A percentile compares a stretch with the other conserved stretches of the same genome.
Evolutionary conservation across 805 yeast genomes (phyloP).

Genomic region (Blastobotrys chiropterorum): DNA sequence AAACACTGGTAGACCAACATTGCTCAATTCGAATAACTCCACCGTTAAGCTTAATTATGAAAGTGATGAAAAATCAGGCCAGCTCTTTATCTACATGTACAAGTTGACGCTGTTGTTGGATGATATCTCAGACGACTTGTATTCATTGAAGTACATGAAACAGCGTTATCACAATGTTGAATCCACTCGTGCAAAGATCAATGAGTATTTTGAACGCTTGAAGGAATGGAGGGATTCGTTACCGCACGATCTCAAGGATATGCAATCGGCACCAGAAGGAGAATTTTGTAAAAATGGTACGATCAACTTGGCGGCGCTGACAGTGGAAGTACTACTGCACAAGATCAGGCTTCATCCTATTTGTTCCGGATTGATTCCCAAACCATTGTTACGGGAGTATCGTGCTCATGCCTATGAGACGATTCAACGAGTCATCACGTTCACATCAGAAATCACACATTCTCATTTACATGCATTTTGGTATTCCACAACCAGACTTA

Average conservation of each 20-base stretch:
- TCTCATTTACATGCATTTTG: conserved; percentile 32
- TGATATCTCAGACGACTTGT: conserved; percentile 22
- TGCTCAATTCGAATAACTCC: conserved; percentile 18
- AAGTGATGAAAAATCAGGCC: conserved; percentile 24
- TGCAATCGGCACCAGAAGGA: conserved; percentile 21
- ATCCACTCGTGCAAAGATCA: conserved; percentile 14
- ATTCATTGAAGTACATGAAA: conserved; percentile 15
- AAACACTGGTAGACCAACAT: conserved; percentile 30
- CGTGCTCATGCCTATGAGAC: conserved; percentile 26
- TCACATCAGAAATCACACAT: conserved; percentile 30
- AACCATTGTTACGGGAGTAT: conserved; percentile 13
- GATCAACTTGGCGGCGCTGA: conserved; percentile 25
- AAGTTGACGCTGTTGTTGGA: conserved; percentile 26
- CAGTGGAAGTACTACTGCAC: conserved; percentile 28
- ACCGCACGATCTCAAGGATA: conserved; percentile 24
- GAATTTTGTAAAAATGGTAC: conserved; percentile 30
- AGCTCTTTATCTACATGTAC: conserved; percentile 25
- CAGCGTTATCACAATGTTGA: conserved; percentile 10
- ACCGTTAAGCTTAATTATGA: conserved; percentile 16
- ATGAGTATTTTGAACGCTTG: conserved; percentile 17
- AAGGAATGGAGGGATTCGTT: conserved; percentile 23
- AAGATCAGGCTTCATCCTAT: conserved; percentile 23
- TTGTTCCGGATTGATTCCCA: conserved; percentile 14
- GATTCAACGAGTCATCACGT: conserved; percentile 26
- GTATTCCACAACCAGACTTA: conserved; percentile 28